phyloP scores from a whole-genome alignment of 169 alveolate genomes.

The Eimeria tenella region DNA sequence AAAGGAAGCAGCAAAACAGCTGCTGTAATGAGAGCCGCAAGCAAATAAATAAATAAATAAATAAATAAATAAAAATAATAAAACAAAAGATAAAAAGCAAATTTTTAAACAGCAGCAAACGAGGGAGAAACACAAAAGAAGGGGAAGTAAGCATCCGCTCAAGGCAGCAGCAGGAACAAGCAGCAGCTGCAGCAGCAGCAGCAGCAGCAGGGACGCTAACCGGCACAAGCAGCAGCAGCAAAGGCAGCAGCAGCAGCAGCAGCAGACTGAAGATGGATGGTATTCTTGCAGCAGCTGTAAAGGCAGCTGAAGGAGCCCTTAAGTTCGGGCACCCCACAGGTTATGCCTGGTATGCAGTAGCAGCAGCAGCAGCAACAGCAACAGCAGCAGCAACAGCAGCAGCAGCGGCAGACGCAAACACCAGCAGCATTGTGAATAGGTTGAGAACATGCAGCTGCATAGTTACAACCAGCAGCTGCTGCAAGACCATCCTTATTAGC shows the following conservation, averaged over 20 bases:
- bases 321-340: conserved; percentile 21
- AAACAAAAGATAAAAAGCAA: too few species aligned
- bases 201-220: neutral
- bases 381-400: conserved; percentile 26
- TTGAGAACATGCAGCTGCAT: neutral
- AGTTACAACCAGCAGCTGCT: neutral
- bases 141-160: neutral
- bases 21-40: too few species aligned
- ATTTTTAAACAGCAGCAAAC: too few species aligned
- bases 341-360: neutral
- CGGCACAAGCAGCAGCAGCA: neutral
- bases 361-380: neutral
- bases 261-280: neutral
- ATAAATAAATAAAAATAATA: too few species aligned
- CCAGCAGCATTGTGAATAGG: neutral
- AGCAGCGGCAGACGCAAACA: neutral
- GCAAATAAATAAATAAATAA: too few species aligned
- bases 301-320: neutral
- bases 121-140: too few species aligned
- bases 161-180: neutral
- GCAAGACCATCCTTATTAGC: neutral
- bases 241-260: neutral
- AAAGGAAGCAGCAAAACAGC: too few species aligned
- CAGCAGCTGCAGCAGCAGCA: conserved; percentile 9
- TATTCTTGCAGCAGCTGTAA: neutral